These are phyloP conservation scores for Cladosporium phlei DNA, from an alignment of 2,329 filamentous ascomycete species.

Conservation along the genomic window DNA sequence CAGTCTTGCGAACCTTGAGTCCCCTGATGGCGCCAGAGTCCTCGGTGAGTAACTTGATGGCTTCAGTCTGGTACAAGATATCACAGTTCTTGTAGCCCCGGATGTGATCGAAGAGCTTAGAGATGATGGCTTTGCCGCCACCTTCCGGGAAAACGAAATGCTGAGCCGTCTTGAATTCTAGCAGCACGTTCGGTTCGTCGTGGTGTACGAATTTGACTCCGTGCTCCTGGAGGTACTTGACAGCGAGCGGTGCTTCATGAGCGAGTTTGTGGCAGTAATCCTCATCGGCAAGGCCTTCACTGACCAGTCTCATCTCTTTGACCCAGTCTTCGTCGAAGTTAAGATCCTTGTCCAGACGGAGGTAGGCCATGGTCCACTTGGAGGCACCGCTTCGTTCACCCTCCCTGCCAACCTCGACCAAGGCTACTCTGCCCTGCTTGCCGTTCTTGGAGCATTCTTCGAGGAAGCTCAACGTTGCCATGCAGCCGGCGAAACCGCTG, in stretches of 20 bases:
- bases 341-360: constrained; percentile 37
- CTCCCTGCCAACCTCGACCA: constrained; percentile 38
- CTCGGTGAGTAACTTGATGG: constrained; percentile 32
- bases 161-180: constrained; percentile 39
- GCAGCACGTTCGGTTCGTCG: constrained; percentile 37
- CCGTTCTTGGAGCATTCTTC: constrained; percentile 34
- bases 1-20: constrained; percentile 36
- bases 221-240: constrained; percentile 35
- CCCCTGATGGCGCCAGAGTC: constrained; percentile 34
- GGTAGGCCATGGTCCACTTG: constrained; percentile 40
- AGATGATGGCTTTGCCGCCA: constrained; percentile 37
- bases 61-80: constrained; percentile 38
- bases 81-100: constrained; percentile 31
- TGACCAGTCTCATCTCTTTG: constrained; percentile 34
- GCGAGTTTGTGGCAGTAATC: constrained; percentile 39
- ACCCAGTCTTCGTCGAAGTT: constrained; percentile 34
- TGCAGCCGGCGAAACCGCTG: constrained; percentile 38
- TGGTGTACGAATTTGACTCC: constrained; percentile 36
- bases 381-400: constrained; percentile 39
- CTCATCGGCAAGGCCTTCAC: constrained; percentile 36
- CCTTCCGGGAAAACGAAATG: constrained; percentile 40
- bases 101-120: constrained; percentile 36
- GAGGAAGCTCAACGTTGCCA: constrained; percentile 39
- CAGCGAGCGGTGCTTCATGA: constrained; percentile 34
- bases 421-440: constrained; percentile 35